Evolutionary conservation across 306 rosid species (phyloP), one percentile per base, ranked within the genome.

Genomic region (Gastrolobium villosum): DNA sequence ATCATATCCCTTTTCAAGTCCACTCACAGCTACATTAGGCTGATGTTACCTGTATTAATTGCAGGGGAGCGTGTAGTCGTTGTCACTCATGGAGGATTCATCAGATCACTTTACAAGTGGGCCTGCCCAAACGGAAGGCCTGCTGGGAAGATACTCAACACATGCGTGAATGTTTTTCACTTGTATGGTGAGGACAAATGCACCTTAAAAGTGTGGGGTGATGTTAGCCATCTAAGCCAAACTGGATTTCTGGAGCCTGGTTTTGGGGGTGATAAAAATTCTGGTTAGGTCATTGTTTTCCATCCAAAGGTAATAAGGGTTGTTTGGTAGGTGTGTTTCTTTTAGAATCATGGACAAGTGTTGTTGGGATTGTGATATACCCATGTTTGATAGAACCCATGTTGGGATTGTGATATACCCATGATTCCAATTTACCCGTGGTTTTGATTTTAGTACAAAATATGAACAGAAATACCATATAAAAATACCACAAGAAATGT

Each of bases 231-330:
- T 87, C 89, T 93, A 74, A 64, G 73, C 59, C 79, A 82, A 82
- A 81, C 91, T 48, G 90, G 59, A 44, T 86, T 70, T 89, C 91
- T 93, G 39, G 75, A 87, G 57, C 86, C 96, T 2, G 93, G 90
- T 71, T 95, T 92, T 82, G 97, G 99, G 26, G 99, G 99, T 78
- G 97, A 89, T 55, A 86, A 43, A 81, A 82, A 67, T 56, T 95
- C 97, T 59, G 96, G 98, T 79, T 95, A 91, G 96, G 60, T 74
- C 31, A 63, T 74, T 79, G 50, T 67, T 78, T 78, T 67, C 72
- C 35, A 39, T 77, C 34, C 74, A 14, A 45, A 65, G 9, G 32
- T 69, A 79, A 30, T 61, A 55, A n/a, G n/a, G n/a, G n/a, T n/a
- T n/a, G n/a, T n/a, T n/a, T n/a, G n/a, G n/a, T n/a, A n/a, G n/a